Base-by-base conservation (phyloP, 495 filamentous ascomycete species). In the Penicillium fimorum region DNA sequence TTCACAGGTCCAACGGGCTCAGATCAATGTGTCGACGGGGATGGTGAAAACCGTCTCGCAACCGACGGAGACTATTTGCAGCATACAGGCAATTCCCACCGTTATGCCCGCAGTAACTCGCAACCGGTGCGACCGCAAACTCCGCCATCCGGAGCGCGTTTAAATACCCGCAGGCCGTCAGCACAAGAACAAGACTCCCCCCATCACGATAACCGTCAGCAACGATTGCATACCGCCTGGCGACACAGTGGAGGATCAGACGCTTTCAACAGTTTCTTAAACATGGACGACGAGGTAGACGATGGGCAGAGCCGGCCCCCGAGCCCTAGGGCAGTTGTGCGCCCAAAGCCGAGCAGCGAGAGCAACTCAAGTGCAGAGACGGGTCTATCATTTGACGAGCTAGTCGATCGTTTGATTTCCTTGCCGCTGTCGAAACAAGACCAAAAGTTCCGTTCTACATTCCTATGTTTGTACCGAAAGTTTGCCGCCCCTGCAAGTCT, bases 381-480 rank as follows among this genome's bases (percentile, higher is more conserved):
- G 11, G 90, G 90, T 4, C 75, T 87, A 18, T 84, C 83, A 7
- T 96, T 96, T 62, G 91, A 95, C 62, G 90, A 96, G 50, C 79
- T 98, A 9, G 87, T 97, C 15, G 91, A 97, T 68, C 86, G 90
- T 42, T 78, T 98, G 30, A 76, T 97, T 27, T 80, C 86, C 0
- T 82, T 87, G 53, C 88, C 89, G 35, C 87, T 93, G 78, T 91
- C 91, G 33, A 92, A 90, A 67, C 77, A 85, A 6, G 94, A 97
- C 68, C 78, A 80, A 18, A 96, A 95, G 67, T 97, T 97, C 69
- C 79, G 79, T 17, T 82, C 87, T 27, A 86, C 92, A 9, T 97
- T 97, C 64, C 76, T 97, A 18, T 95, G 92, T 56, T 79, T 97
- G n/a, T 97, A 96, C 67, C 88, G 94, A 50, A 96, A 92, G 71